phyloP scores from a whole-genome alignment of 768 basidiomycete genomes.

The Infundibulicybe gibba region DNA sequence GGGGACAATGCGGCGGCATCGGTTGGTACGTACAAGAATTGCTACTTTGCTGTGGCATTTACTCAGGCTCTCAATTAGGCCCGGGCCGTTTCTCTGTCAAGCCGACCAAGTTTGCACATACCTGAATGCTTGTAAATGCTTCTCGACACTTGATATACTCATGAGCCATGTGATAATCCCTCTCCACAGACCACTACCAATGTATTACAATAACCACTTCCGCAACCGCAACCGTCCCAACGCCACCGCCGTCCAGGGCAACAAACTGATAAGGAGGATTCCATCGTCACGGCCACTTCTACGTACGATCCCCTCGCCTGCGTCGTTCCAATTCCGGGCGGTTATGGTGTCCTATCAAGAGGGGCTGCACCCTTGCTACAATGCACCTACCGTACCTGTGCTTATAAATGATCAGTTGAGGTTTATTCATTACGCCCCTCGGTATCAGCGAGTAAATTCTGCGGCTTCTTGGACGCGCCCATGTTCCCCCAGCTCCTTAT shows the following conservation, averaged over 20 bases:
- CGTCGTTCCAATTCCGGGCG: slow-evolving; percentile 31
- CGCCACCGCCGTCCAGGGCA: slow-evolving; percentile 23
- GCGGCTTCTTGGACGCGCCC: too few species aligned
- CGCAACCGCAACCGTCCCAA: slow-evolving; percentile 10
- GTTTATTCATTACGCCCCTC: too few species aligned
- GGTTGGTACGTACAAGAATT: too few species aligned
- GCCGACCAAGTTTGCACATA: slow-evolving; percentile 38
- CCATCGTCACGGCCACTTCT: slow-evolving; percentile 50
- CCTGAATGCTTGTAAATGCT: slow-evolving; percentile 31
- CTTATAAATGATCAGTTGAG: slow-evolving; percentile 19
- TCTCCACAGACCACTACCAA: neutral
- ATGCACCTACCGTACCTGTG: slow-evolving; percentile 44
- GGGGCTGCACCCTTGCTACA: slow-evolving; percentile 33
- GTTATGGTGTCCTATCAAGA: slow-evolving; percentile 41
- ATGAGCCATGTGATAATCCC: too few species aligned
- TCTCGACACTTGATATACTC: too few species aligned
- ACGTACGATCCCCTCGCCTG: slow-evolving; percentile 56
- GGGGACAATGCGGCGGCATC: too few species aligned
- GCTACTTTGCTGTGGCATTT: neutral
- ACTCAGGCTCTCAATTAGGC: too few species aligned
- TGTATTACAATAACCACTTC: neutral
- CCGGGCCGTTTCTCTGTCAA: slow-evolving; percentile 40
- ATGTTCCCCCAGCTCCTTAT: too few species aligned
- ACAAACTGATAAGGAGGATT: slow-evolving; percentile 54
- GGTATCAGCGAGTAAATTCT: too few species aligned